Evolutionary conservation across 768 basidiomycete genomes (phyloP).

Genomic region (Boletus sensibilis): DNA sequence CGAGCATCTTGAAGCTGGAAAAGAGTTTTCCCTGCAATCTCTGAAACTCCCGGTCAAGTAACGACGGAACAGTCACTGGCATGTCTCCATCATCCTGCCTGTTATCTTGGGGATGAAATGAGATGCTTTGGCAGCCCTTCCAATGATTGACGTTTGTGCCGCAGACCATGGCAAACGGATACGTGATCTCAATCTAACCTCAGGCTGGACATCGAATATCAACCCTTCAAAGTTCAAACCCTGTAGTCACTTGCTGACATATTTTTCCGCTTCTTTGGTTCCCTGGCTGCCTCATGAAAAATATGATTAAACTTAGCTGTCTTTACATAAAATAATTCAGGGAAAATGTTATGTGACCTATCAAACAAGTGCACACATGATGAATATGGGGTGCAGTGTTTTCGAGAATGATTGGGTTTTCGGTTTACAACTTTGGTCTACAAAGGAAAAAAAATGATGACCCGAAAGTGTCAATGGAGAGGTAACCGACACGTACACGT

Average conservation of each 20-base stretch:
- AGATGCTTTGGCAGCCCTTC: not conserved
- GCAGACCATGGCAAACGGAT: not conserved
- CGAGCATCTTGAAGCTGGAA: not conserved
- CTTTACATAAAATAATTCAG: too few relatives aligned
- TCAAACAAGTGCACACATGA: not conserved
- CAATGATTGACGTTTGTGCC: slow-evolving; percentile 1
- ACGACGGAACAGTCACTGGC: not conserved
- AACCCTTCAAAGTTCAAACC: too few relatives aligned
- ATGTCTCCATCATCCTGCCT: not conserved
- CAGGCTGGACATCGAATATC: not conserved
- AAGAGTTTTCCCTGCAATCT: not conserved
- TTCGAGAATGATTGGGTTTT: not conserved
- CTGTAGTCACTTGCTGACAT: not conserved
- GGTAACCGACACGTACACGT: slow-evolving; percentile 28
- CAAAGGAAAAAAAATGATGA: not conserved
- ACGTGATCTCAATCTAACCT: too few relatives aligned
- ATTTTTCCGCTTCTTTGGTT: not conserved
- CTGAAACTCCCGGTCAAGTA: not conserved
- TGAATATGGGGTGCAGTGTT: not conserved
- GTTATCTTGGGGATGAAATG: not conserved
- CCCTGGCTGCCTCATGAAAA: not conserved
- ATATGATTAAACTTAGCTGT: not conserved
- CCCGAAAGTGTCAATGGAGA: not conserved
- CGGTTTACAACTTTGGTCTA: slow-evolving; percentile 27
- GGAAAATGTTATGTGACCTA: not conserved